phyloP scores from a whole-genome alignment of 768 basidiomycete genomes.

The Panellus pusillus region DNA sequence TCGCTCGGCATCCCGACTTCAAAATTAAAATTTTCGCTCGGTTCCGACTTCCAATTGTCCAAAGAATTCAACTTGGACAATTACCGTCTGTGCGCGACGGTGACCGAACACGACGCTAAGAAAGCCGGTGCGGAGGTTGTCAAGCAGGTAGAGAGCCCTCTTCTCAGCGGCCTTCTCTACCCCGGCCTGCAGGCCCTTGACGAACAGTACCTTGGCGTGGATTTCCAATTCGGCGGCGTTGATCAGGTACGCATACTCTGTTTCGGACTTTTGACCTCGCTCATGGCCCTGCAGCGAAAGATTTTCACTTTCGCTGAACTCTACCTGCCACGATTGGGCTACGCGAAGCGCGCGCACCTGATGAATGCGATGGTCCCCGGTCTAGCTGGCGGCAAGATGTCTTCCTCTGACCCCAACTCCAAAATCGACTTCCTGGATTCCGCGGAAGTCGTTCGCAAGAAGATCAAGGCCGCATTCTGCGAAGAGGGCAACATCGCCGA shows the following conservation, averaged over 20 bases:
- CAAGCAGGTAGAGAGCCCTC: conserved; percentile 91
- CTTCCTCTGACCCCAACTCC: conserved; percentile 93
- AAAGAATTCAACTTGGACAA: conserved; percentile 94
- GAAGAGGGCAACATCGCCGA: conserved; percentile 87
- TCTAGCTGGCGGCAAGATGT: conserved; percentile 95
- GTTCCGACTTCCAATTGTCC: conserved; percentile 90
- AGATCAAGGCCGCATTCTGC: conserved; percentile 91
- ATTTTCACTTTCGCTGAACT: conserved; percentile 96
- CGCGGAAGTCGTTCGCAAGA: conserved; percentile 79
- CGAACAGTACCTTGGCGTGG: conserved; percentile 92
- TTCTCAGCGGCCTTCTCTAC: conserved; percentile 91
- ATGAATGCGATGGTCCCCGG: conserved; percentile 99
- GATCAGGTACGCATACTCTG: conserved; percentile 71
- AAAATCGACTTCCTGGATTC: conserved; percentile 97
- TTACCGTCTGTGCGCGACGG: conserved; percentile 87
- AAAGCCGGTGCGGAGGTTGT: conserved; percentile 99
- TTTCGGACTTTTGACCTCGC: background rate
- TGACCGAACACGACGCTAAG: conserved; percentile 94
- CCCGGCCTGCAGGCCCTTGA: conserved; percentile 96
- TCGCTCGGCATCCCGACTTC: conserved; percentile 90
- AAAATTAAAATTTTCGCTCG: conserved; percentile 80
- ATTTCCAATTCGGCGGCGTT: conserved; percentile 97
- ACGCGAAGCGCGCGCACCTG: conserved; percentile 90
- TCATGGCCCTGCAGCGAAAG: conserved; percentile 10
- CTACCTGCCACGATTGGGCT: conserved; percentile 92